phyloP scores from a whole-genome alignment of 2,329 filamentous ascomycete species.

The Teratosphaeria pseudoeucalypti region DNA sequence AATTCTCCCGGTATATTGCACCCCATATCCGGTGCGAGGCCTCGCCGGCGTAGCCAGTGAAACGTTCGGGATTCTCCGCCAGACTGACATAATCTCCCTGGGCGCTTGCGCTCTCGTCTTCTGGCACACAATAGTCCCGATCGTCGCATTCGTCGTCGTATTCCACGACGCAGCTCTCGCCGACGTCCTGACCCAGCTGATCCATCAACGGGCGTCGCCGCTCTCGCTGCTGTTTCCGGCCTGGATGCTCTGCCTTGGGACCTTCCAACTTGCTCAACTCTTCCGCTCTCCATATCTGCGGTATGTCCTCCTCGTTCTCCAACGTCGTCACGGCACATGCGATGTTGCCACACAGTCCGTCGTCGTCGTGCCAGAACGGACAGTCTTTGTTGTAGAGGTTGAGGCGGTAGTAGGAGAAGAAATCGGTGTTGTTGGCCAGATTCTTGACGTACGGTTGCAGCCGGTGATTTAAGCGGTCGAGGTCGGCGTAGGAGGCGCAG shows the following conservation, averaged over 20 bases:
- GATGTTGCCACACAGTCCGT: conserved; percentile 92
- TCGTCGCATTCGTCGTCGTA: conserved; percentile 97
- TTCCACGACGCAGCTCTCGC: conserved; percentile 93
- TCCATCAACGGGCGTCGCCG: conserved; percentile 68
- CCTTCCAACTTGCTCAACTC: conserved; percentile 88
- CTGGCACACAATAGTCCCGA: conserved; percentile 89
- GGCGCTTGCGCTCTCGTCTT: conserved; percentile 74
- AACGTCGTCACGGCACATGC: conserved; percentile 92
- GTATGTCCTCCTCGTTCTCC: conserved; percentile 91
- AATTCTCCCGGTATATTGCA: conserved; percentile 94
- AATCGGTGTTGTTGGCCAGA: conserved; percentile 80
- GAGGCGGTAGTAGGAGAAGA: conserved; percentile 94
- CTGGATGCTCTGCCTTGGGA: conserved; percentile 80
- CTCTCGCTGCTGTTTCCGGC: conserved; percentile 60
- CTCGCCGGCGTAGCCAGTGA: conserved; percentile 83
- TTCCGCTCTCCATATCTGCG: conserved; percentile 79
- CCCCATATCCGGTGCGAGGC: conserved; percentile 89
- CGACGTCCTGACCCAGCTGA: conserved; percentile 71
- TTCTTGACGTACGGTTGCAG: conserved; percentile 69
- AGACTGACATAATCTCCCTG: conserved; percentile 97
- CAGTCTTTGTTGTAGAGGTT: conserved; percentile 92
- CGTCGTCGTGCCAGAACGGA: conserved; percentile 90
- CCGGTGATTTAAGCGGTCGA: conserved; percentile 71
- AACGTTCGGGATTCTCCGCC: conserved; percentile 85
- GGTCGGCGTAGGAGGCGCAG: conserved; percentile 83